These are phyloP conservation scores for Rhododendron henanense DNA, from an alignment of 148 eudicot species.

Conservation along the genomic window DNA sequence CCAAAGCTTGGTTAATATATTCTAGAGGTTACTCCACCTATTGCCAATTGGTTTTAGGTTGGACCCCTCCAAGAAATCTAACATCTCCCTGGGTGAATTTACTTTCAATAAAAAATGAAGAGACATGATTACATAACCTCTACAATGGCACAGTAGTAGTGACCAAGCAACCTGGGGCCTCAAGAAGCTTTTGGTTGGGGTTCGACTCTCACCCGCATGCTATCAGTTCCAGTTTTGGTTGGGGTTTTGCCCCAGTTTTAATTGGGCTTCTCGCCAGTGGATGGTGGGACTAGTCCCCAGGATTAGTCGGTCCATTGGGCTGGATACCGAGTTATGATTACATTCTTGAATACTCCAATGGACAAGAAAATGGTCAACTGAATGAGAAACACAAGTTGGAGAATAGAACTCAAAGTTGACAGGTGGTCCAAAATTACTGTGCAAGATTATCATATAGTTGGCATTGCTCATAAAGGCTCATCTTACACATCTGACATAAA, in stretches of 20 bases:
- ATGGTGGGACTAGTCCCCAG: background rate
- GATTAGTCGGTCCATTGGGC: background rate
- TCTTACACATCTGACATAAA: constrained; percentile 1
- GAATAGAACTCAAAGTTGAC: constrained; percentile 3
- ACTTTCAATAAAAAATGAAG: background rate
- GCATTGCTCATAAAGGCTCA: background rate
- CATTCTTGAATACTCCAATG: background rate
- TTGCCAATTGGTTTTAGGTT: no score
- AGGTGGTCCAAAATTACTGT: background rate
- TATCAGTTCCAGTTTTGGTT: background rate
- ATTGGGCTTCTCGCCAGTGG: background rate
- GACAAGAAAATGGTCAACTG: constrained; percentile 5
- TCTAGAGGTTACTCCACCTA: no score
- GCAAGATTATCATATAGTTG: background rate
- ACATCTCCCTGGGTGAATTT: background rate
- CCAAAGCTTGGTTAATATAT: no score
- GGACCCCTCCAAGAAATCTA: no score
- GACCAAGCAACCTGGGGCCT: background rate
- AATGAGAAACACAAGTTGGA: background rate
- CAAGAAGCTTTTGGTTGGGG: background rate
- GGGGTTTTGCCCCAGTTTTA: background rate
- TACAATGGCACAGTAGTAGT: background rate
- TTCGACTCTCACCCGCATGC: background rate
- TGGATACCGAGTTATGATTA: background rate
- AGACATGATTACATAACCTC: background rate